Evolutionary conservation across 2,329 filamentous ascomycete species (phyloP).

Genomic region (Pseudopyricularia cyperi): DNA sequence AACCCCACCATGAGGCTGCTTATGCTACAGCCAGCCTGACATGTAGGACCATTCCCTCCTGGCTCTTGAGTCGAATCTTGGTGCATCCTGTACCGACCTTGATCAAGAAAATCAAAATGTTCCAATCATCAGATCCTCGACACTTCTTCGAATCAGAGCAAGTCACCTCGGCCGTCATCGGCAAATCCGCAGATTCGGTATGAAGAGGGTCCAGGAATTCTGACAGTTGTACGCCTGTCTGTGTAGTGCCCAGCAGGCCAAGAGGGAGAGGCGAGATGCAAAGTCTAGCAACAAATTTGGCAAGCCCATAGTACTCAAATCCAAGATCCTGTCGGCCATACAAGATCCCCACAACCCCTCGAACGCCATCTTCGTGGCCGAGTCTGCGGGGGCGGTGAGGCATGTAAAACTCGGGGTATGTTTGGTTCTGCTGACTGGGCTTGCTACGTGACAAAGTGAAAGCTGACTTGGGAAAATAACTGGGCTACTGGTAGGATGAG

Average conservation of each 20-base stretch:
- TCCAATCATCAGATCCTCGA: slow-evolving; percentile 1
- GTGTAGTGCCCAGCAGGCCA: slow-evolving; percentile 34
- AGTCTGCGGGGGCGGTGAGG: slow-evolving; percentile 72
- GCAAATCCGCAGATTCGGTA: not conserved
- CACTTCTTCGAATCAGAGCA: slow-evolving; percentile 4
- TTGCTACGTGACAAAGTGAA: too few relatives aligned
- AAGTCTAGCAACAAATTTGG: slow-evolving; percentile 69
- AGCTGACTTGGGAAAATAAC: not conserved
- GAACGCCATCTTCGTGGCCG: slow-evolving; percentile 59
- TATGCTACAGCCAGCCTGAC: not conserved
- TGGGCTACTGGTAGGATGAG: slow-evolving; percentile 7
- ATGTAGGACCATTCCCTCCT: too few relatives aligned
- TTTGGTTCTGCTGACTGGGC: not conserved
- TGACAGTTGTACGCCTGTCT: slow-evolving; percentile 11
- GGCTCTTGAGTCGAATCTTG: too few relatives aligned
- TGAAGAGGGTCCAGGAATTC: not conserved
- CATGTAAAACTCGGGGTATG: slow-evolving; percentile 62
- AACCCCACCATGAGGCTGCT: not conserved
- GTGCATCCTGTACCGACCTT: too few relatives aligned
- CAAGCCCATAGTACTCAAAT: slow-evolving; percentile 64
- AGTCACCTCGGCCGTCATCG: not conserved
- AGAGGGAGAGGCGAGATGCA: slow-evolving; percentile 48
- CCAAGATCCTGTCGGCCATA: slow-evolving; percentile 70
- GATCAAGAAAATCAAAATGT: too few relatives aligned
- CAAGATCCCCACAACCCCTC: slow-evolving; percentile 49